Evolutionary conservation across 169 alveolate species (phyloP).

Genomic region (Eimeria praecox): DNA sequence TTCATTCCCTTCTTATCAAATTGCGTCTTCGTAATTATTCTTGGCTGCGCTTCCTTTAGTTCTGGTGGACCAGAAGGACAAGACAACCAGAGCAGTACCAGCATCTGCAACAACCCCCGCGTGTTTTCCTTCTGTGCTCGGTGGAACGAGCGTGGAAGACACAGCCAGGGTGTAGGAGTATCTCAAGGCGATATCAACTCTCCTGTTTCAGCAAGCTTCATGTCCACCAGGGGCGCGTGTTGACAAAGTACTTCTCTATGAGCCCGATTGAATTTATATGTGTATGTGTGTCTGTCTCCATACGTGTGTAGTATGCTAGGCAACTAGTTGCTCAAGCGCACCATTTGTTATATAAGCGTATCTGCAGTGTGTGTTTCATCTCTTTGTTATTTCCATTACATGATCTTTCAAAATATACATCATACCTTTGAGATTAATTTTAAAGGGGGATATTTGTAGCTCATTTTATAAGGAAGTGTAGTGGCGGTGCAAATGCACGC

Average conservation of each 20-base stretch:
- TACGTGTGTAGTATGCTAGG: not conserved
- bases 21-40: not conserved
- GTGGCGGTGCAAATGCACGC: not conserved
- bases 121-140: slow-evolving; percentile 5
- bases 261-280: not conserved
- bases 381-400: not conserved
- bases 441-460: slow-evolving; percentile 1
- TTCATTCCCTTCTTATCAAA: not conserved
- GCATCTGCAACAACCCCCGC: slow-evolving; percentile 40
- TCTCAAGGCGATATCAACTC: not conserved
- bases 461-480: not conserved
- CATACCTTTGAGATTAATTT: not conserved
- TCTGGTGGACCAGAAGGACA: slow-evolving; percentile 16
- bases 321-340: not conserved
- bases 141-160: slow-evolving; percentile 30
- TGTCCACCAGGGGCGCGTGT: not conserved
- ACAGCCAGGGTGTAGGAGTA: not conserved
- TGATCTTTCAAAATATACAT: not conserved
- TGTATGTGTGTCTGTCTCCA: not conserved
- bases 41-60: slow-evolving; percentile 19
- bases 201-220: not conserved
- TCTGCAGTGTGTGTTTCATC: slow-evolving; percentile 1
- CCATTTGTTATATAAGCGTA: not conserved
- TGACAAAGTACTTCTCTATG: not conserved
- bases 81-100: slow-evolving; percentile 29